Evolutionary conservation across 169 alveolate species (phyloP), one percentile per base, ranked within the genome.

Genomic region (Cryptosporidium ryanae): DNA sequence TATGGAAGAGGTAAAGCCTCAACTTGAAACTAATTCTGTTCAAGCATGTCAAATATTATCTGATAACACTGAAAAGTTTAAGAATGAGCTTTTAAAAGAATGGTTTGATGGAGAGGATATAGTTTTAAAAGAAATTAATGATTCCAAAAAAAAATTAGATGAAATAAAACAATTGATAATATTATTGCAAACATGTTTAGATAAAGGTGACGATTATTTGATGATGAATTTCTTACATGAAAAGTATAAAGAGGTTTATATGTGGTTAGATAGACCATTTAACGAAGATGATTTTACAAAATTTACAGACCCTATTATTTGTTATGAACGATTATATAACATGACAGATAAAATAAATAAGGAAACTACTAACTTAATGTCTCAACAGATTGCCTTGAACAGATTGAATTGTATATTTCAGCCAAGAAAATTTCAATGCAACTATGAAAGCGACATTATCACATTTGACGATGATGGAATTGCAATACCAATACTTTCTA

Each of bases 371-470:
- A 61, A 76, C 44, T 76, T 76, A 21, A 76, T 59, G 23, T 59
- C 87, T 27, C 87, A 76, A 13, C 87, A 76, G 52, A 76, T 61
- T 44, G 87, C 87, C 32, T 31, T 76, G 25, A 76, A 76, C 34
- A 27, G 71, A 46, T 46, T 76, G 71, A 76, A 38, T 25, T 76
- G 87, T 23, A 76, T 76, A 38, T 76, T 76, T 59, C 87, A 76
- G 59, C 87, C 87, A n/a, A 76, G 87, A 23, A 76, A 76, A n/a
- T 76, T 76, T n/a, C 87, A 76, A 76, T 76, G 87, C 32, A 76
- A 76, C 44, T 61, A 46, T 76, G 87, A 76, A 31, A 76, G 71
- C 25, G 87, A 76, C 27, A 76, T 76, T n/a, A 76, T 76, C 59
- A 61, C 87, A 12, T 76, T 76, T 38, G 87, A 76, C 17, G 87